Conservation (phyloP, 805 yeast species). For the Yarrowia deformans region DNA sequence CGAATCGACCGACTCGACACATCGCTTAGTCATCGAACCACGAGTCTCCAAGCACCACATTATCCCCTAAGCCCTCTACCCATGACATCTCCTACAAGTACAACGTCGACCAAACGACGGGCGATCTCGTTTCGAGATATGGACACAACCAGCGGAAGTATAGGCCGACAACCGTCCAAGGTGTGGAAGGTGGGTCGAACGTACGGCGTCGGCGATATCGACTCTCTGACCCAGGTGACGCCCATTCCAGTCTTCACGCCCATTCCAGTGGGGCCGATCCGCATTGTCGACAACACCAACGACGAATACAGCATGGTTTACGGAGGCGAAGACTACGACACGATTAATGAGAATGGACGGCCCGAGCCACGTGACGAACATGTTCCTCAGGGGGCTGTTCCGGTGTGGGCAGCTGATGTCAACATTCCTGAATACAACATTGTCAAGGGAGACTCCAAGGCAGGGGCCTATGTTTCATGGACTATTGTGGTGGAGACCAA, state of each 20-base stretch:
- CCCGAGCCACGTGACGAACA: conserved; percentile 41
- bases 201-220: conserved; percentile 32
- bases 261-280: conserved; percentile 42
- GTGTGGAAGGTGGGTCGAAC: conserved; percentile 35
- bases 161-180: conserved; percentile 16
- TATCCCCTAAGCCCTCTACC: too few species aligned
- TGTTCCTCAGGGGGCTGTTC: conserved; percentile 41
- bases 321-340: conserved; percentile 35
- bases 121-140: conserved; percentile 26
- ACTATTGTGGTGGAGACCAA: conserved; percentile 52
- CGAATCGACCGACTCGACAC: too few species aligned
- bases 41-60: too few species aligned
- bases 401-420: conserved; percentile 54
- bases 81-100: conserved; percentile 13
- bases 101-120: conserved; percentile 19
- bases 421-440: conserved; percentile 53
- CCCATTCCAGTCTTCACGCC: conserved; percentile 34
- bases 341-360: conserved; percentile 29
- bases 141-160: conserved; percentile 18
- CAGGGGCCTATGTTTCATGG: conserved; percentile 57
- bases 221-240: conserved; percentile 34
- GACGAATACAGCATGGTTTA: conserved; percentile 38
- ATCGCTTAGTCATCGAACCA: too few species aligned
- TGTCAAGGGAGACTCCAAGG: conserved; percentile 51
- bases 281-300: conserved; percentile 42